Base-by-base conservation (phyloP, 768 basidiomycete genomes). In the Collybia mongolica region DNA sequence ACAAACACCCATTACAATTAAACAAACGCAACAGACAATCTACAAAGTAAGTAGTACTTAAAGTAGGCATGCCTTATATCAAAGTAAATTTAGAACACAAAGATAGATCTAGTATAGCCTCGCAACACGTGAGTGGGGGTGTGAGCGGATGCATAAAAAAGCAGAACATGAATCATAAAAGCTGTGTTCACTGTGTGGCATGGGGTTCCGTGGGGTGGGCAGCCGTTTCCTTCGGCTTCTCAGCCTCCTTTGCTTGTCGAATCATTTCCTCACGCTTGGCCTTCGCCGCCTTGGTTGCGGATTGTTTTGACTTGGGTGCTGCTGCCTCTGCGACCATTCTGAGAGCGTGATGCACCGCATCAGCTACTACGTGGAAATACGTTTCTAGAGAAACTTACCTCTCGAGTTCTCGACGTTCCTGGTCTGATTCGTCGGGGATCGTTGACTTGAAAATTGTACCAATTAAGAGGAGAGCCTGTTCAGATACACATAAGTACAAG, bases 391-490 rank as follows among this genome's bases (percentile, higher is more conserved):
- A 24, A 37, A n/a, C 84, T 22, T 59, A 92, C 89, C 93, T 75
- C 70, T 99, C 97, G 17, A 99, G 81, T 67, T 98, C 93, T 42
- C 97, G 80, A 20, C 97, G 83, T 62, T 97, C 97, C 63, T 89
- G 88, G 62, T 97, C 95, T 6, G 90, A 86, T 63, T 91, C 93
- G 62, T 98, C 96, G 2, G 97, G 89, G 24, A 78, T 64, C 0
- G 90, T 81, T 3, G 77, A 71, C 67, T 95, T 96, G 77, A 98
- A 96, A 57, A 96, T 85, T 14, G 88, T 87, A 6, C 96, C 97
- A 28, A 89, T 86, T 14, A 92, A 74, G 49, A 98, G 72, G n/a
- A 98, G 74, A 38, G 88, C 95, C 87, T 93, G 59, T 20, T 37
- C 7, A 39, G 50, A 29, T 24, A 20, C 54, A 44, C n/a, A 36